phyloP scores from a whole-genome alignment of 169 alveolate species.

The Theileria sp. region DNA sequence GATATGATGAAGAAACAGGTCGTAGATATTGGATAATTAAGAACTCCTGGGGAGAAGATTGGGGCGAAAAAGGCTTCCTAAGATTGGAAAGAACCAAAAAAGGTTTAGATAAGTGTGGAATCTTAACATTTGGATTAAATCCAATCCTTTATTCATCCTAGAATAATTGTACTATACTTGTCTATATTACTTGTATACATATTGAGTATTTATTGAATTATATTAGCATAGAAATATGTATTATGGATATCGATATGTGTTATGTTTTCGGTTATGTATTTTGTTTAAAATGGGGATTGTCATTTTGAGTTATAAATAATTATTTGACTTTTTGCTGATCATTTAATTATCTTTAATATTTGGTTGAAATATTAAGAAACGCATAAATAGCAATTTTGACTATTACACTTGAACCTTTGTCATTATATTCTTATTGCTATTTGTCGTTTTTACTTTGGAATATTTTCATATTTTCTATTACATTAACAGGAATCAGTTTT shows the following conservation, averaged over 20 bases:
- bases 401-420: neutral
- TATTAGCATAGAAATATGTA: constrained; percentile 18
- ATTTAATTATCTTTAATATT: neutral
- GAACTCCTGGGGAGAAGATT: constrained; percentile 83
- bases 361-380: neutral
- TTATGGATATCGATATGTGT: neutral
- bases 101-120: constrained; percentile 52
- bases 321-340: neutral
- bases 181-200: neutral
- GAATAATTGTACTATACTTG: neutral
- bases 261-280: neutral
- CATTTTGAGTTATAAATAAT: neutral
- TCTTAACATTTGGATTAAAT: constrained; percentile 42
- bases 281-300: neutral
- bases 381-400: neutral
- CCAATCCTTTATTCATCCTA: constrained; percentile 23
- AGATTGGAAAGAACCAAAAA: constrained; percentile 63
- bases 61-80: constrained; percentile 85
- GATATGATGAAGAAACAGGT: constrained; percentile 54
- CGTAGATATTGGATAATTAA: constrained; percentile 76
- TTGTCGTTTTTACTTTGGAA: neutral
- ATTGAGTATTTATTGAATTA: too few relatives aligned
- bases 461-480: neutral
- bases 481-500: neutral
- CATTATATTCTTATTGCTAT: neutral